phyloP scores from a whole-genome alignment of 176 grass and related monocot species.

The Eleusine coracana region DNA sequence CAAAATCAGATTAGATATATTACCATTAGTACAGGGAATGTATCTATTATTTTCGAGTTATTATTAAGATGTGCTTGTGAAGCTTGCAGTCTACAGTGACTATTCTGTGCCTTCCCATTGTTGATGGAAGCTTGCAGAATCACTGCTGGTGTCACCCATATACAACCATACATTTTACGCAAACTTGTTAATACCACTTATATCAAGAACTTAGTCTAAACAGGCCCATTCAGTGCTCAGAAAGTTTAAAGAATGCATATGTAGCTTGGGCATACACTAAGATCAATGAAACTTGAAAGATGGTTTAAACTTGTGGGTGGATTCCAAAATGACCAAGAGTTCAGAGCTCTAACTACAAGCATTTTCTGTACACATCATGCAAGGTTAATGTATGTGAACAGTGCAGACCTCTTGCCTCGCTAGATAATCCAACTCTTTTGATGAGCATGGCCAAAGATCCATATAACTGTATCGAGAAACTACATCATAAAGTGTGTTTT shows the following conservation, averaged over 20 bases:
- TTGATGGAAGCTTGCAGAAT: not conserved
- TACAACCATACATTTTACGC: not conserved
- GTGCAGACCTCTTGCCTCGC: slow-evolving; percentile 75
- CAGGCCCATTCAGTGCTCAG: not conserved
- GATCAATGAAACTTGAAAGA: not conserved
- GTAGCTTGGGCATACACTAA: slow-evolving; percentile 1
- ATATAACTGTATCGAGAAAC: slow-evolving; percentile 84
- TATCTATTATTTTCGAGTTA: slow-evolving; percentile 6
- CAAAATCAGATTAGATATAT: slow-evolving; percentile 20
- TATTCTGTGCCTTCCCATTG: slow-evolving; percentile 4
- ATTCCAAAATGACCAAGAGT: not conserved
- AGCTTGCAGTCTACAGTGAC: not conserved
- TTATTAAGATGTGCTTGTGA: not conserved
- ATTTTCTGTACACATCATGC: not conserved
- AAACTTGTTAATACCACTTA: slow-evolving; percentile 11
- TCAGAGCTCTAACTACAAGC: not conserved
- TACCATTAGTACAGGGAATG: slow-evolving; percentile 25
- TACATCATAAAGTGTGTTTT: slow-evolving; percentile 75
- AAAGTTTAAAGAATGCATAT: slow-evolving; percentile 17
- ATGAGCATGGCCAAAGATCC: slow-evolving; percentile 96
- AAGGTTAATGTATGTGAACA: slow-evolving; percentile 31
- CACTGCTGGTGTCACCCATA: not conserved
- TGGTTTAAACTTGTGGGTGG: not conserved
- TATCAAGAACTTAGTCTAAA: slow-evolving; percentile 32
- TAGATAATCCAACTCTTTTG: slow-evolving; percentile 97